Conservation (phyloP, 495 filamentous ascomycete genomes). For the Aspergillus kassunensis region DNA sequence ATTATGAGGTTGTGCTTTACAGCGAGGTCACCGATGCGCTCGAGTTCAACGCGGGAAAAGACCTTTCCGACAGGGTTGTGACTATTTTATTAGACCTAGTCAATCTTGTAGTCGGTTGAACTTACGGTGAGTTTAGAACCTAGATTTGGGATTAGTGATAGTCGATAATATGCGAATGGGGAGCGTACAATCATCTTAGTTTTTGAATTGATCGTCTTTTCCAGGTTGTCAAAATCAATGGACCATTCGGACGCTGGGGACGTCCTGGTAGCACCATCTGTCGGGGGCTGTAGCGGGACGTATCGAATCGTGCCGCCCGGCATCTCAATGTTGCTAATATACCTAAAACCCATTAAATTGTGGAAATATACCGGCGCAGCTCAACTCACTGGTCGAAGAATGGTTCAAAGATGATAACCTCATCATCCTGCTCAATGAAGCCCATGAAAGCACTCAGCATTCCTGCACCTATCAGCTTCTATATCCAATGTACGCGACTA, state of each 20-base stretch:
- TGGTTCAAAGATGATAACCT: slow-evolving; percentile 97
- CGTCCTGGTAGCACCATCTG: slow-evolving; percentile 71
- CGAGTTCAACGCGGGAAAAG: slow-evolving; percentile 77
- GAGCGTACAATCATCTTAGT: slow-evolving; percentile 90
- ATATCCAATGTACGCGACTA: neutral
- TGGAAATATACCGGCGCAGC: neutral
- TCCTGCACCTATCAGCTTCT: slow-evolving; percentile 31
- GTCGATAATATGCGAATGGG: neutral
- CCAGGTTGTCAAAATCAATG: slow-evolving; percentile 78
- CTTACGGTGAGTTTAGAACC: slow-evolving; percentile 46
- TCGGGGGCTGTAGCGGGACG: slow-evolving; percentile 88
- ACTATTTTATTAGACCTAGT: slow-evolving; percentile 27
- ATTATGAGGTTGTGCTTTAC: slow-evolving; percentile 94
- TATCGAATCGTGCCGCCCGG: slow-evolving; percentile 90
- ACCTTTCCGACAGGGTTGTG: slow-evolving; percentile 98
- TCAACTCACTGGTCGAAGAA: slow-evolving; percentile 91
- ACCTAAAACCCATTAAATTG: slow-evolving; percentile 35
- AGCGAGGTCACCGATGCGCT: slow-evolving; percentile 81
- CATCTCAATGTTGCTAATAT: slow-evolving; percentile 98
- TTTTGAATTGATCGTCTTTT: slow-evolving; percentile 74
- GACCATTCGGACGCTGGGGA: slow-evolving; percentile 84
- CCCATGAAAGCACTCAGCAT: slow-evolving; percentile 98
- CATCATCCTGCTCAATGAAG: slow-evolving; percentile 89
- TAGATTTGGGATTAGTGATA: slow-evolving; percentile 17
- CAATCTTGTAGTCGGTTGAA: neutral